Evolutionary conservation across 306 rosid species (phyloP), one percentile per base, ranked within the genome.

Genomic region (Cucurbita pepo): DNA sequence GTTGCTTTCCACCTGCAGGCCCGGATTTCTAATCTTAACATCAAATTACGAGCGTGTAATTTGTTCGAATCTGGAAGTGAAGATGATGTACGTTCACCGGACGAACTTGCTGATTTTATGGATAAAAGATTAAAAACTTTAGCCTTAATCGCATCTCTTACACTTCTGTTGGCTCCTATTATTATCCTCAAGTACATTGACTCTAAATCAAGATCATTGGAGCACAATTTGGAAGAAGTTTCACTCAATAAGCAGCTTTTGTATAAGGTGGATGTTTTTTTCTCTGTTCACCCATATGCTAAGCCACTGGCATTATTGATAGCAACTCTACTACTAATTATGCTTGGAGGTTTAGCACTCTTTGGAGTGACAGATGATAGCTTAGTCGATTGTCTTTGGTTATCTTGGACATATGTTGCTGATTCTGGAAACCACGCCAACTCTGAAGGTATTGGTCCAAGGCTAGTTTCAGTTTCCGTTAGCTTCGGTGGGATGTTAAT

Each of bases 401-500:
- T 91, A 72, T 91, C 97, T 8, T 91, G 97, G 97, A 87, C 94
- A 45, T 89, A 86, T 69, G 85, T 91, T 60, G 97, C 97, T 78
- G 90, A 85, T 84, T 87, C 97, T 18, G 97, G 97, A 76, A 91
- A 86, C 80, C 97, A 91, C 55, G 83, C 97, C 56, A 86, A 74
- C 76, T 91, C 96, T 69, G 83, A 89, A 78, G 82, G 91, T 47
- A 12, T 85, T 45, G 86, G 90, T 21, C 86, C 88, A n/a, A 89
- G 89, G 83, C 80, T 91, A 47, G 97, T 89, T 77, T 92, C 97
- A 1, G 86, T 91, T 83, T 91, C 90, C 47, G 86, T 91, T 79
- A 89, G 96, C 86, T 89, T 91, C 76, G 97, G 96, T 4, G 96
- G 97, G 79, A 91, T 91, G 97, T 93, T 89, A 76, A 85, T 91